Evolutionary conservation across 305 asterid genomes (phyloP).

Genomic region (Andrographis paniculata): DNA sequence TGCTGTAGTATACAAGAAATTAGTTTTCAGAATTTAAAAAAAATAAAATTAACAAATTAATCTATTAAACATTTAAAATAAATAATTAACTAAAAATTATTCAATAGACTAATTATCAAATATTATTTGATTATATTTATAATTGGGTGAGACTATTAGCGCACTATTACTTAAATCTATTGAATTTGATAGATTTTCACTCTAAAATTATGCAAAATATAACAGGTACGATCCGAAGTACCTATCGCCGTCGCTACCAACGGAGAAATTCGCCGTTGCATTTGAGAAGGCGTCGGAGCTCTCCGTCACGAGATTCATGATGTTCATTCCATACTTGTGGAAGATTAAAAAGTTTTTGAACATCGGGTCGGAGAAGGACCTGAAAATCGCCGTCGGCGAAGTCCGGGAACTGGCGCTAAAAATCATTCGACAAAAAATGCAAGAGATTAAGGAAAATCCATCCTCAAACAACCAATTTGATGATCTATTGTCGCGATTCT

Average conservation of each 20-base stretch:
- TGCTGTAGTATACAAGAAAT: too few species aligned
- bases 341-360: constrained; percentile 27
- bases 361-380: constrained; percentile 31
- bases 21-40: too few species aligned
- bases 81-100: too few species aligned
- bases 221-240: constrained; percentile 28
- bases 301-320: constrained; percentile 19
- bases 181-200: too few species aligned
- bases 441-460: constrained; percentile 15
- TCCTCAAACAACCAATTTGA: constrained; percentile 10
- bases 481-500: constrained; percentile 35
- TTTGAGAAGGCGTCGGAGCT: constrained; percentile 29
- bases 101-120: too few species aligned
- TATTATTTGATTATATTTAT: too few species aligned
- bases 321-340: constrained; percentile 21
- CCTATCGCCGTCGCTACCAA: constrained; percentile 28
- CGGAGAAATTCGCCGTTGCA: constrained; percentile 26
- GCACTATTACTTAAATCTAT: too few species aligned
- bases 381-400: constrained; percentile 14
- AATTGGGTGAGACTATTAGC: too few species aligned
- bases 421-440: constrained; percentile 21
- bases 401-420: constrained; percentile 25
- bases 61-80: too few species aligned
- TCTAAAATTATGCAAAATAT: too few species aligned
- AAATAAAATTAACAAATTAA: too few species aligned